phyloP scores from a whole-genome alignment of 306 rosid genomes.

The Glycine tomentella region DNA sequence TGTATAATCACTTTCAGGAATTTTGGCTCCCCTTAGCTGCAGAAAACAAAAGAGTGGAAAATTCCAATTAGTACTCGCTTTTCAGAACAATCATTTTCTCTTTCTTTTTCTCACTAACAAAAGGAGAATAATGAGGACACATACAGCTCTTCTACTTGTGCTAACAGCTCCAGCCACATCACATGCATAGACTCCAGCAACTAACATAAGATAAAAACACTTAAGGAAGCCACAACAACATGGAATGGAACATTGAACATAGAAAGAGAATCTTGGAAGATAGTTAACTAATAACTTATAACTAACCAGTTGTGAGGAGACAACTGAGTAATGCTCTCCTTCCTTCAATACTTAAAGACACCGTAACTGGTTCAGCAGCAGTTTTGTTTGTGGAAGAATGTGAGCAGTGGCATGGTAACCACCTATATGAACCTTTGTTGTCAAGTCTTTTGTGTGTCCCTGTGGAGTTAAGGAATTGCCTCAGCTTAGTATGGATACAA shows the following conservation, averaged over 20 bases:
- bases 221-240: background rate
- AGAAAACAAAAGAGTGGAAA: slow-evolving; percentile 21
- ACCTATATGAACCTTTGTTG: slow-evolving; percentile 50
- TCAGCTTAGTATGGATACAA: slow-evolving; percentile 31
- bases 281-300: slow-evolving; percentile 46
- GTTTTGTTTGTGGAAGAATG: slow-evolving; percentile 49
- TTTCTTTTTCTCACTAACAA: background rate
- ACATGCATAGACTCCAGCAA: slow-evolving; percentile 55
- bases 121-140: slow-evolving; percentile 24
- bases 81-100: slow-evolving; percentile 7
- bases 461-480: slow-evolving; percentile 48
- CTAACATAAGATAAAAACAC: slow-evolving; percentile 40
- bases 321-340: slow-evolving; percentile 72
- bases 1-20: slow-evolving; percentile 90
- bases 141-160: slow-evolving; percentile 67
- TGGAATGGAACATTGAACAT: slow-evolving; percentile 2
- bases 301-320: slow-evolving; percentile 76
- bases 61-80: slow-evolving; percentile 24
- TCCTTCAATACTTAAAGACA: slow-evolving; percentile 64
- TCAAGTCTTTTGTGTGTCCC: slow-evolving; percentile 62
- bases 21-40: slow-evolving; percentile 64
- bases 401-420: slow-evolving; percentile 61
- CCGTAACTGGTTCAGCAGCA: slow-evolving; percentile 46
- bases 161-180: slow-evolving; percentile 64
- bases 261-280: slow-evolving; percentile 1